A percentile compares a stretch with the other conserved stretches of the same genome.
These are phyloP conservation scores for Leishmania mexicana DNA, from an alignment of 208 protist genomes.

Conservation along the genomic window DNA sequence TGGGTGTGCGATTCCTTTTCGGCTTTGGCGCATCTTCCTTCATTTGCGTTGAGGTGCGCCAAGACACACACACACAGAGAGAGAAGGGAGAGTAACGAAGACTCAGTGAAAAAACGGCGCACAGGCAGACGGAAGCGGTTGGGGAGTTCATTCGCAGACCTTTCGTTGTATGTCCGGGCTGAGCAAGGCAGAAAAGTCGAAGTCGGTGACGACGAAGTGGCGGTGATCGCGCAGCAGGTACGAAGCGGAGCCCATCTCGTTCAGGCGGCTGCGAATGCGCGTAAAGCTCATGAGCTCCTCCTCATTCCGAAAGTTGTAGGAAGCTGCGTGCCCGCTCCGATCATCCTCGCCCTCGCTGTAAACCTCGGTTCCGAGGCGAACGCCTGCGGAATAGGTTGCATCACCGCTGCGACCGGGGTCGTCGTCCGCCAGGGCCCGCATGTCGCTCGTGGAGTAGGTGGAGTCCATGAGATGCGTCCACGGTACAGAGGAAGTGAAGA, in stretches of 20 bases:
- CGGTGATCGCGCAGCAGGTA: constrained; percentile 76
- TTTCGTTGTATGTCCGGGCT: constrained; percentile 19
- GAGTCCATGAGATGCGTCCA: constrained; percentile 65
- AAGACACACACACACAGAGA: neutral
- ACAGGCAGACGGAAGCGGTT: neutral
- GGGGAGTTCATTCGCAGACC: constrained; percentile 5
- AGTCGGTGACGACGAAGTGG: constrained; percentile 73
- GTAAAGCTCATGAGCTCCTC: constrained; percentile 82
- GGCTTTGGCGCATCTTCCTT: neutral
- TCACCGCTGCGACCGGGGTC: neutral
- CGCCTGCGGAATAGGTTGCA: neutral
- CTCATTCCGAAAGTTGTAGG: constrained; percentile 71
- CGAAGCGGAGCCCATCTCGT: constrained; percentile 74
- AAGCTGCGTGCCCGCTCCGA: constrained; percentile 60
- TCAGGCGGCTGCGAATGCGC: constrained; percentile 74
- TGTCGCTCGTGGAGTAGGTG: constrained; percentile 6
- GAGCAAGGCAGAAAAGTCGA: constrained; percentile 60
- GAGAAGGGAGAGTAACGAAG: neutral
- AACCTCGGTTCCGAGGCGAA: neutral
- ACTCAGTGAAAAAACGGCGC: neutral
- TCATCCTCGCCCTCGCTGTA: constrained; percentile 89
- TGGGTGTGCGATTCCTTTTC: neutral
- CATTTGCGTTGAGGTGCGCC: neutral
- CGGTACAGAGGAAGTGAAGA: constrained; percentile 75
- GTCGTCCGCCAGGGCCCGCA: constrained; percentile 4